Evolutionary conservation across 1,284 basidiomycete species (phyloP), one percentile per base, ranked within the genome.

Genomic region (Exobasidium cylindrosporum): DNA sequence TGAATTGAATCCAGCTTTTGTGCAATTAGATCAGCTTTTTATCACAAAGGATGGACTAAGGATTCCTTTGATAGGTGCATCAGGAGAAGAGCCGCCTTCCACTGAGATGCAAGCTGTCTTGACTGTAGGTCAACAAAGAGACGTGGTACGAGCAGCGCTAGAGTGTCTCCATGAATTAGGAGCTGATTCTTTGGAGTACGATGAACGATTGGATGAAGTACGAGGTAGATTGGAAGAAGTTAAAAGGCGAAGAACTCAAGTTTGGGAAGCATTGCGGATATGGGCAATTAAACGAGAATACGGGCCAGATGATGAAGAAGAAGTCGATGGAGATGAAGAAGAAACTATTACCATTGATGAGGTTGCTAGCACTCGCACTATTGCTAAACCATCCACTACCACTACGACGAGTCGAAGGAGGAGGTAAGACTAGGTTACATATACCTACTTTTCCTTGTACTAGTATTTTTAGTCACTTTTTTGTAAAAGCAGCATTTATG

Each of bases 121-220:
- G 21, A 58, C 32, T 26, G 45, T 52, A 23, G 55, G 10, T 23
- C 30, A 61, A 52, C 77, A 79, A 58, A 65, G 72, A 1, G 76
- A 72, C 1, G 70, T 78, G 45, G 68, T 78, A 45, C 69, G 72
- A 11, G 69, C 73, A 1, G 70, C 76, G 54, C 60, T 79, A 14
- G 70, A 74, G 49, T 77, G 50, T 57, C 72, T 65, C 50, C 68
- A 65, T 58, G 83, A 84, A 65, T 71, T 84, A 35, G 74, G 82
- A 11, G 80, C 81, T 23, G 83, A 84, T 68, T 83, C 82, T 53
- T 74, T 80, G 21, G 83, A 84, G 73, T 84, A 84, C 68, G 82
- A 83, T 59, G 82, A 82, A 58, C 74, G 83, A 13, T 70, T 84
- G 26, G 82, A 83, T 54, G 83, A 84, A 74, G 81, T 83, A 0